These are phyloP conservation scores for Musa beccarii DNA, from an alignment of 176 grass and related monocot species.

Conservation along the genomic window DNA sequence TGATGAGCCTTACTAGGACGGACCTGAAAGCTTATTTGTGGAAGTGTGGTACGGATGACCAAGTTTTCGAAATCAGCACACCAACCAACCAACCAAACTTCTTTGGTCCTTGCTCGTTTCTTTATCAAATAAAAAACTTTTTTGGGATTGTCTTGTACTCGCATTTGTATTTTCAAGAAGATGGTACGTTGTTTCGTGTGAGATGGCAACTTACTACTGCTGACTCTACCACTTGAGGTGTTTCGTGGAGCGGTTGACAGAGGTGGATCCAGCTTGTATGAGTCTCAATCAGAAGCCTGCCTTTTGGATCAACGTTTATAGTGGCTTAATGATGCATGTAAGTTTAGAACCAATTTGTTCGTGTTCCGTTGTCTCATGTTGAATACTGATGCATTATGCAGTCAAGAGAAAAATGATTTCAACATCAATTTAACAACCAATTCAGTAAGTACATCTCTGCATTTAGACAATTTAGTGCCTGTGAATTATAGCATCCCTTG, in stretches of 20 bases:
- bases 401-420: neutral
- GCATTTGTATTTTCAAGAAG: too few species aligned
- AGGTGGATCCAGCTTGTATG: conserved; percentile 59
- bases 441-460: too few species aligned
- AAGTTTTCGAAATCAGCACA: too few species aligned
- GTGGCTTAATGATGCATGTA: conserved; percentile 97
- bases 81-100: too few species aligned
- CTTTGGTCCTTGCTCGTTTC: too few species aligned
- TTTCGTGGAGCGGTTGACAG: conserved; percentile 77
- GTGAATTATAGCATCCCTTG: too few species aligned
- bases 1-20: too few species aligned
- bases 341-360: conserved; percentile 9
- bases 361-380: too few species aligned
- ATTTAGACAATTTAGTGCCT: neutral
- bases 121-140: neutral
- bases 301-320: conserved; percentile 96
- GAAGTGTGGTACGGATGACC: too few species aligned
- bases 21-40: neutral
- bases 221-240: conserved; percentile 33
- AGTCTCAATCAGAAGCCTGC: conserved; percentile 60
- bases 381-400: neutral
- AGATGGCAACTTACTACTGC: neutral
- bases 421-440: neutral
- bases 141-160: neutral
- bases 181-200: neutral